phyloP scores from a whole-genome alignment of 768 basidiomycete species.

The Serendipita sp. region DNA sequence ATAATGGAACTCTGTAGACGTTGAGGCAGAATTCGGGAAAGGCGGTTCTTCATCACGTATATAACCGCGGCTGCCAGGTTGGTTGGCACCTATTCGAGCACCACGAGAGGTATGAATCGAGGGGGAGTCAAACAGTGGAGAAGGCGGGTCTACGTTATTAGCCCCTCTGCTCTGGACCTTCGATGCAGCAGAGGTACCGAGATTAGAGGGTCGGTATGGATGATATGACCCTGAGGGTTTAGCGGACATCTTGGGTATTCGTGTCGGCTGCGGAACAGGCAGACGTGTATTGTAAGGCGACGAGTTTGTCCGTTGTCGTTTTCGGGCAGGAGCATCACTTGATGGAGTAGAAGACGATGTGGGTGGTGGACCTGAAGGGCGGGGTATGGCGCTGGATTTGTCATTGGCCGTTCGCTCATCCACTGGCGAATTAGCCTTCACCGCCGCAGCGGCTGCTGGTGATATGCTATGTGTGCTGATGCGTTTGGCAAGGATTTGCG shows the following conservation, averaged over 20 bases:
- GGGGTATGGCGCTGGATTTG: conserved; percentile 32
- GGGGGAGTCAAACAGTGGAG: neutral
- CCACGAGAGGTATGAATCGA: neutral
- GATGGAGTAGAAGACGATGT: neutral
- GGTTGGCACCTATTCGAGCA: neutral
- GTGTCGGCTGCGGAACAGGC: neutral
- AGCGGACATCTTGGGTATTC: neutral
- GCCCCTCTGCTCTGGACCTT: neutral
- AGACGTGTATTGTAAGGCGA: conserved; percentile 13
- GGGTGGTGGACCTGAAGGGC: conserved; percentile 18
- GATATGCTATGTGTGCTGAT: conserved; percentile 58
- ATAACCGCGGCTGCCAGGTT: neutral
- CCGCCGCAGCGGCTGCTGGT: conserved; percentile 22
- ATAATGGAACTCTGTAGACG: neutral
- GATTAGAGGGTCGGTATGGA: neutral
- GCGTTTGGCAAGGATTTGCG: conserved; percentile 56
- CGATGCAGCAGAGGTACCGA: neutral
- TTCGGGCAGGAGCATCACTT: conserved; percentile 12
- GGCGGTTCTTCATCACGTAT: conserved; percentile 2
- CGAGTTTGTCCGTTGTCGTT: conserved; percentile 18
- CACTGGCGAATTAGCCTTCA: conserved; percentile 11
- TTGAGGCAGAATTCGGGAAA: neutral
- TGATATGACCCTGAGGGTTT: neutral
- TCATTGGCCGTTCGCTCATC: conserved; percentile 13
- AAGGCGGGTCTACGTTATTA: neutral